phyloP scores from a whole-genome alignment of 768 basidiomycete genomes.

The Thelephora aurantiotincta region DNA sequence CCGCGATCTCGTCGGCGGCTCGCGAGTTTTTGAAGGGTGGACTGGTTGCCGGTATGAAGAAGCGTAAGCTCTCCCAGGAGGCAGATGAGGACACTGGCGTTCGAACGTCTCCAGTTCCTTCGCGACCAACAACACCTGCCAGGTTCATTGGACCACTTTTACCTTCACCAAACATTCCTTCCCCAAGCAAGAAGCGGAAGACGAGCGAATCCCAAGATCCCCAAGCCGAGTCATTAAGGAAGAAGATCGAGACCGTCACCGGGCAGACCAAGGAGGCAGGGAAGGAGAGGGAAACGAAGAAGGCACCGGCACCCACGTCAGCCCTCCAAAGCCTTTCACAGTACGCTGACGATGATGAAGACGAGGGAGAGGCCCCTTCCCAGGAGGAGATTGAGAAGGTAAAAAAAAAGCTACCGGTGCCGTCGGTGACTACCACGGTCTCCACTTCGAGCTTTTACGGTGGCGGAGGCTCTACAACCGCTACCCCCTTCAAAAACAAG shows the following conservation, averaged over 20 bases:
- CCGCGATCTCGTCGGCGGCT: conserved; percentile 30
- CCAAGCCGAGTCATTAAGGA: conserved; percentile 36
- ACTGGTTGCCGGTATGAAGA: conserved; percentile 34
- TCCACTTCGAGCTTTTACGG: conserved; percentile 27
- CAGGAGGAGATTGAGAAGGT: conserved; percentile 15
- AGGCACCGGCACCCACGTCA: conserved; percentile 12
- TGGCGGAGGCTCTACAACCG: conserved; percentile 5
- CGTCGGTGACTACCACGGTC: conserved; percentile 14
- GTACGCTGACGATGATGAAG: conserved; percentile 28
- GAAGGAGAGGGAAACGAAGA: neutral
- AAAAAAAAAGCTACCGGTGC: conserved; percentile 6
- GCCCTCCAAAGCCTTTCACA: conserved; percentile 25
- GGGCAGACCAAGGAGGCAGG: conserved; percentile 5
- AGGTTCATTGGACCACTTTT: conserved; percentile 57
- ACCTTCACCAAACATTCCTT: conserved; percentile 28
- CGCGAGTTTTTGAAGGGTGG: conserved; percentile 17
- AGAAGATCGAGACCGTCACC: conserved; percentile 33
- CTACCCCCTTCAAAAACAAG: neutral
- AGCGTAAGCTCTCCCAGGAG: conserved; percentile 35
- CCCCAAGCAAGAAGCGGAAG: conserved; percentile 12
- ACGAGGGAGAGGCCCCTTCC: conserved; percentile 14
- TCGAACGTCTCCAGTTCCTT: conserved; percentile 19
- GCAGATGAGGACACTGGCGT: conserved; percentile 31
- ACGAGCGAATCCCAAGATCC: conserved; percentile 24
- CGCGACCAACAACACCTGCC: conserved; percentile 21